Evolutionary conservation across 2,329 filamentous ascomycete species (phyloP), one percentile per base, ranked within the genome.

Genomic region (Dactylellina haptotyla): DNA sequence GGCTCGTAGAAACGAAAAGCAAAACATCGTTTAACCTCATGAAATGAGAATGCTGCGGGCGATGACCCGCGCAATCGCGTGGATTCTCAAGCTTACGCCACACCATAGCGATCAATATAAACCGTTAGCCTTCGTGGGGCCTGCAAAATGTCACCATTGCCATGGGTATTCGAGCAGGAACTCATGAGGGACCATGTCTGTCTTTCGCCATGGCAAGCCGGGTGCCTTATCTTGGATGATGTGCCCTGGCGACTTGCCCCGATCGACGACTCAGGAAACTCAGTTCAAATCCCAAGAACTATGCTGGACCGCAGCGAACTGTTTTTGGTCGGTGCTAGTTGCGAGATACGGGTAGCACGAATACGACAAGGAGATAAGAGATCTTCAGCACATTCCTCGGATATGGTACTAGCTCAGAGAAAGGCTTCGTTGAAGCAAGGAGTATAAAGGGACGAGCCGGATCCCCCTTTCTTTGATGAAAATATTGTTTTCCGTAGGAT

Each of bases 241-340:
- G 23, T 28, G 39, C 14, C 66, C 43, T 54, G 28, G 54, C 59
- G 45, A n/a, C 32, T 23, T 43, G 58, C n/a, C 43, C 23, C 18
- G 37, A 61, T 65, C 51, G 67, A 72, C 67, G 28, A 72, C 59
- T 72, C 45, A 43, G 67, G 67, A 65, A 72, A 72, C 67, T 72
- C 53, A 26, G 46, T 41, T 12, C 5, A 43, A 64, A 20, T 56
- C 43, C 51, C 45, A 71, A 64, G 50, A 63, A 58, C 50, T 41
- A 62, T 70, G 56, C 56, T 14, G 14, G 58, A 48, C 57, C 32
- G 39, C 39, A 48, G 48, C 57, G 48, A 71, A 34, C 43, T 48
- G n/a, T n/a, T n/a, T n/a, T 57, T 67, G 57, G 58, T 57, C 25
- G 63, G 63, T 48, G 32, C 30, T 51, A 20, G 30, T 61, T 62